phyloP scores from a whole-genome alignment of 208 protist species.

The Porcisia deanei region DNA sequence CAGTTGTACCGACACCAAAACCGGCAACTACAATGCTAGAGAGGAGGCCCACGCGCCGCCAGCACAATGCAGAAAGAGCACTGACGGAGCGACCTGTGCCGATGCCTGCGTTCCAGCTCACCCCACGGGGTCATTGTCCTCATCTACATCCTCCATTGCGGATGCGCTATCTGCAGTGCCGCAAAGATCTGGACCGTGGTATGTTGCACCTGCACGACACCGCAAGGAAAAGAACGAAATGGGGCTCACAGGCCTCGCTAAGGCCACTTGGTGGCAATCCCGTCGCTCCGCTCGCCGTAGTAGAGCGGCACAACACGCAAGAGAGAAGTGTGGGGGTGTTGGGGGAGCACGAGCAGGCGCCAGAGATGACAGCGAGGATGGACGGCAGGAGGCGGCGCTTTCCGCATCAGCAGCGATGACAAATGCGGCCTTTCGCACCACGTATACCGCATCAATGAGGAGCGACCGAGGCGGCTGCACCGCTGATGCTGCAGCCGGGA shows the following conservation, averaged over 20 bases:
- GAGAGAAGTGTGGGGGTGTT: not conserved
- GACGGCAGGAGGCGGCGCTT: not conserved
- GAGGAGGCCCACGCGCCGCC: not conserved
- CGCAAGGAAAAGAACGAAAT: not conserved
- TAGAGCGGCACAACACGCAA: not conserved
- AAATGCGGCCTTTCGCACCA: not conserved
- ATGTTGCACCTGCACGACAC: slow-evolving; percentile 12
- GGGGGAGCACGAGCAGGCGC: not conserved
- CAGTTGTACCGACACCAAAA: not conserved
- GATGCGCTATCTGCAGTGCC: not conserved
- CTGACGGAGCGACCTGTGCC: not conserved
- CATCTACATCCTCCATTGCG: not conserved
- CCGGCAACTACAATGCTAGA: not conserved
- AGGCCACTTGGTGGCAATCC: not conserved
- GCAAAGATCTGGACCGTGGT: slow-evolving; percentile 23
- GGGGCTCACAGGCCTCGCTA: not conserved
- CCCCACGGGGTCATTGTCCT: not conserved
- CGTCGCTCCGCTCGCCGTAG: not conserved
- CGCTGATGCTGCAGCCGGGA: not conserved
- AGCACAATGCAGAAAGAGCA: not conserved
- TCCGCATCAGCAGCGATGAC: not conserved
- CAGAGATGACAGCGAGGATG: not conserved
- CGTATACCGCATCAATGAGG: not conserved
- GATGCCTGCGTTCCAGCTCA: not conserved
- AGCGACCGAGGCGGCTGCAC: not conserved